Conservation (phyloP, 2,329 filamentous ascomycete species). For the Boeremia exigua region DNA sequence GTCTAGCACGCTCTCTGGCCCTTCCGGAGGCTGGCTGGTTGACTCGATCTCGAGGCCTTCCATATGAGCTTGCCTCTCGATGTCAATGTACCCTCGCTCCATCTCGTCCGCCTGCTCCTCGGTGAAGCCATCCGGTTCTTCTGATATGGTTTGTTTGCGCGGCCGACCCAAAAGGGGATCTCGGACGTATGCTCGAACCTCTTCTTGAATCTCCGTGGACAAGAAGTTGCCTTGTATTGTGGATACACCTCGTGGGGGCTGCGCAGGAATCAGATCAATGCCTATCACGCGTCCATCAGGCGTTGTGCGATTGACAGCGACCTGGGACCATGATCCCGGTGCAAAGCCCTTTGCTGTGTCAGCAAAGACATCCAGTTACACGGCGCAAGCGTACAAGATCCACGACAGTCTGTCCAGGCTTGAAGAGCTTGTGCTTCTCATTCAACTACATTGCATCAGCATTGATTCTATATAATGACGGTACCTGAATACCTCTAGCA, state of each 20-base stretch:
- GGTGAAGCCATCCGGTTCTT: slow-evolving; percentile 37
- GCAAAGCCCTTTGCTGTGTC: slow-evolving; percentile 69
- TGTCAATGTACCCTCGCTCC: slow-evolving; percentile 68
- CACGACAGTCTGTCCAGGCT: slow-evolving; percentile 80
- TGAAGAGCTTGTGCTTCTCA: slow-evolving; percentile 79
- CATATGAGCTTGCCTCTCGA: slow-evolving; percentile 60
- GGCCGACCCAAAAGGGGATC: slow-evolving; percentile 66
- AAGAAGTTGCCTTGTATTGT: slow-evolving; percentile 96
- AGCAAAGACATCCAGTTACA: slow-evolving; percentile 11
- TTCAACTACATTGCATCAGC: slow-evolving; percentile 68
- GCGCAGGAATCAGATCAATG: slow-evolving; percentile 91
- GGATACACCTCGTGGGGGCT: slow-evolving; percentile 89
- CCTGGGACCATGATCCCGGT: slow-evolving; percentile 69
- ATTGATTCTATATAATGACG: background rate
- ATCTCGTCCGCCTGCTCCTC: slow-evolving; percentile 51
- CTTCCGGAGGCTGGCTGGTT: slow-evolving; percentile 19
- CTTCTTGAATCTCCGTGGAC: slow-evolving; percentile 71
- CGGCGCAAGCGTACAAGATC: slow-evolving; percentile 68
- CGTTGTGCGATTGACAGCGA: slow-evolving; percentile 78
- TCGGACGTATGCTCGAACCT: slow-evolving; percentile 77
- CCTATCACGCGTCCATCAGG: slow-evolving; percentile 83
- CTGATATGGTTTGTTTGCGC: slow-evolving; percentile 38
- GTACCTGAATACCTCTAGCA: slow-evolving; percentile 72
- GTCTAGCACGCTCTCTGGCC: slow-evolving; percentile 25
- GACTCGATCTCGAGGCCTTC: slow-evolving; percentile 32